Conservation (phyloP, 805 yeast species). For the Cyberlindnera galapagoensis region DNA sequence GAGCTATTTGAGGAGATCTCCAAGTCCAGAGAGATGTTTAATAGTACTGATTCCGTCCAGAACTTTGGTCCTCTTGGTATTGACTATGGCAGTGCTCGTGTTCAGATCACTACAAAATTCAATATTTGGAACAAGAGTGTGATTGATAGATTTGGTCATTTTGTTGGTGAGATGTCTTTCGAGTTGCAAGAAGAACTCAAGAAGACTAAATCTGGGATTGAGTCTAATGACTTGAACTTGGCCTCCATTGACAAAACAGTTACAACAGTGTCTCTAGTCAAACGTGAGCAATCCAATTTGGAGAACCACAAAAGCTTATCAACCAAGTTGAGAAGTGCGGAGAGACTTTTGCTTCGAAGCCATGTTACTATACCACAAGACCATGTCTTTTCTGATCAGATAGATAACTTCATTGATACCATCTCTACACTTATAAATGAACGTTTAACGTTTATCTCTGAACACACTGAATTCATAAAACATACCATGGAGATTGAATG, state of each 20-base stretch:
- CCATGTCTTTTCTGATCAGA: slow-evolving; percentile 61
- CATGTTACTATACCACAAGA: slow-evolving; percentile 41
- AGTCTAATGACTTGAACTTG: slow-evolving; percentile 28
- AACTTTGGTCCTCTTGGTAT: slow-evolving; percentile 38
- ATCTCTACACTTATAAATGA: slow-evolving; percentile 31
- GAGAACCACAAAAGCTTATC: slow-evolving; percentile 3
- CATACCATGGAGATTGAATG: slow-evolving; percentile 37
- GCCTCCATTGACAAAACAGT: slow-evolving; percentile 34
- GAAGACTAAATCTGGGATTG: slow-evolving; percentile 31
- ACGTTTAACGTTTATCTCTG: slow-evolving; percentile 33
- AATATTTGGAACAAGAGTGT: slow-evolving; percentile 52
- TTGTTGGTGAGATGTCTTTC: slow-evolving; percentile 28
- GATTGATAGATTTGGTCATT: slow-evolving; percentile 32
- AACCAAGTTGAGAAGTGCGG: slow-evolving; percentile 22
- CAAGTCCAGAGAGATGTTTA: slow-evolving; percentile 40
- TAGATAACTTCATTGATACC: slow-evolving; percentile 42
- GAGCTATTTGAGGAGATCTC: slow-evolving; percentile 37
- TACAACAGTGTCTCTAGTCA: slow-evolving; percentile 33
- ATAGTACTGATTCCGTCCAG: slow-evolving; percentile 36
- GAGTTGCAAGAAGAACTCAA: slow-evolving; percentile 27
- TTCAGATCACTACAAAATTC: slow-evolving; percentile 45
- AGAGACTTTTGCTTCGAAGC: slow-evolving; percentile 34
- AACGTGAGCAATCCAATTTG: slow-evolving; percentile 19
- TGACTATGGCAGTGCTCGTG: slow-evolving; percentile 47
- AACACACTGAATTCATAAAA: slow-evolving; percentile 35